A percentile compares a stretch with the other conserved stretches of the same genome.
These are phyloP conservation scores for Garcia nutans DNA, from an alignment of 345 rosid species.

Conservation along the genomic window DNA sequence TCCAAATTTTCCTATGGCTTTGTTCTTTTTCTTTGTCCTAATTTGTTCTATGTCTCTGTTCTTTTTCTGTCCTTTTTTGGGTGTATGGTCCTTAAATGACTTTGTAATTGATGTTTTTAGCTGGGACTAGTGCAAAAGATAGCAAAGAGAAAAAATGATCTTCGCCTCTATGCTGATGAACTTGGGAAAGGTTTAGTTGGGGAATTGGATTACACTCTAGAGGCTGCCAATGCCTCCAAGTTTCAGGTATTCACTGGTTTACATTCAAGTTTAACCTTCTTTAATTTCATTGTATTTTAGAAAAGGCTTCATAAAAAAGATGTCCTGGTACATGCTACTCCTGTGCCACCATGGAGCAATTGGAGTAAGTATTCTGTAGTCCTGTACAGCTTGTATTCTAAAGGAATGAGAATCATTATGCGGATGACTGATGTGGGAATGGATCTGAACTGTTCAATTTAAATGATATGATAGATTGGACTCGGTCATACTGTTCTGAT, in stretches of 20 bases:
- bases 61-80: neutral
- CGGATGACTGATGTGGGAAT: neutral
- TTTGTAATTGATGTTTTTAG: conserved; percentile 41
- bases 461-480: neutral
- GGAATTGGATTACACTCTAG: conserved; percentile 81
- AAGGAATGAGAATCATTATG: neutral
- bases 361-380: neutral
- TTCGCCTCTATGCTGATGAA: conserved; percentile 91
- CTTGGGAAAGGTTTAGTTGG: conserved; percentile 94
- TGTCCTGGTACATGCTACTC: neutral
- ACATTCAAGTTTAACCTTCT: neutral
- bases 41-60: neutral
- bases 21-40: too few species aligned
- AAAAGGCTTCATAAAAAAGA: neutral
- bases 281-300: neutral
- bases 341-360: neutral
- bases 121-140: conserved; percentile 81
- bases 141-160: conserved; percentile 80
- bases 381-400: neutral
- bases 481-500: neutral
- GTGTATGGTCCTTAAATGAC: conserved; percentile 24
- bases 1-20: neutral
- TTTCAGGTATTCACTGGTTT: conserved; percentile 56
- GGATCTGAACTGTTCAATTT: neutral
- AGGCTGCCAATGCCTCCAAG: conserved; percentile 82